These are phyloP conservation scores for Trichosporon sp. DNA, from an alignment of 1,284 basidiomycete species.

Conservation along the genomic window DNA sequence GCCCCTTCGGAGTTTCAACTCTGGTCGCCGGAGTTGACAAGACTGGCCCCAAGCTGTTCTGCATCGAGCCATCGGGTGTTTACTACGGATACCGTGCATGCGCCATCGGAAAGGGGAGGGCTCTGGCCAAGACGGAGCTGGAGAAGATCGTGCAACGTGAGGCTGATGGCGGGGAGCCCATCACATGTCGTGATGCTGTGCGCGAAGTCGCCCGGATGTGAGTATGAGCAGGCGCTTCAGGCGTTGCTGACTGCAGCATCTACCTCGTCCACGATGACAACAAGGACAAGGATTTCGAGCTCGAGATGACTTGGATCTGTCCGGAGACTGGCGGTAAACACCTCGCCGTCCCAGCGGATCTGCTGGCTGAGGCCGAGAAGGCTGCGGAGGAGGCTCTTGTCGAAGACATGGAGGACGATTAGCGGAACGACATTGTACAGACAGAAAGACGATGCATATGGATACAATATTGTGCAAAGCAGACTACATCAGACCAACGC, in stretches of 20 bases:
- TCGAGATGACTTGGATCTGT: conserved; percentile 96
- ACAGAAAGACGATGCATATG: neutral
- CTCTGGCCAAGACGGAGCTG: conserved; percentile 95
- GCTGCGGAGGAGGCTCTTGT: conserved; percentile 85
- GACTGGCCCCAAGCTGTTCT: conserved; percentile 77
- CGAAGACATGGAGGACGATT: conserved; percentile 69
- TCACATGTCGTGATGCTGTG: conserved; percentile 73
- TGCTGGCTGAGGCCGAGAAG: conserved; percentile 77
- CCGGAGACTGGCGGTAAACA: conserved; percentile 77
- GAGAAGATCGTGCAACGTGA: conserved; percentile 66
- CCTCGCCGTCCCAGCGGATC: conserved; percentile 72
- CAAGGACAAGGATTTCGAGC: conserved; percentile 86
- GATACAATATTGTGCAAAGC: conserved; percentile 6
- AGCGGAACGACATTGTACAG: neutral
- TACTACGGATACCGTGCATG: conserved; percentile 89
- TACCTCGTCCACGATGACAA: conserved; percentile 93
- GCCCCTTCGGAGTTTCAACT: conserved; percentile 92
- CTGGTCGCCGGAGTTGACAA: conserved; percentile 88
- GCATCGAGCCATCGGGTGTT: conserved; percentile 92
- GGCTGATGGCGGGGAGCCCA: conserved; percentile 20
- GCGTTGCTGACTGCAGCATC: conserved; percentile 57
- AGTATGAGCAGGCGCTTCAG: conserved; percentile 42
- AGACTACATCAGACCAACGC: conserved; percentile 61
- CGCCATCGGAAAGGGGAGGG: conserved; percentile 92
- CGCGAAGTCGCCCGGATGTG: conserved; percentile 91